Evolutionary conservation across 768 basidiomycete genomes (phyloP).

Genomic region (Neoboletus subvelutipes): DNA sequence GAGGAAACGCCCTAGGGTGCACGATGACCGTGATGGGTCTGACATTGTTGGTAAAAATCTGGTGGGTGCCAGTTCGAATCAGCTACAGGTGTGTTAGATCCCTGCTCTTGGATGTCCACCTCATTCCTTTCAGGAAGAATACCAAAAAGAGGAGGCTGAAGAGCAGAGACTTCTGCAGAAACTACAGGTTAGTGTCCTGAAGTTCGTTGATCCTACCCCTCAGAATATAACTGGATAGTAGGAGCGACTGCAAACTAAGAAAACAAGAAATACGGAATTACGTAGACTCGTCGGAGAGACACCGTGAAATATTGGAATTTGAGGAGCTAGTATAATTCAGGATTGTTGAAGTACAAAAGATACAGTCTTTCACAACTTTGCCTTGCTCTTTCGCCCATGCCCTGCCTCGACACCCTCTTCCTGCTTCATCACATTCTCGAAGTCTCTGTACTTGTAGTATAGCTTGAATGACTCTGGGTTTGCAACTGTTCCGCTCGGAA

Average conservation of each 20-base stretch:
- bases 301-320: not conserved
- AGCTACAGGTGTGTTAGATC: constrained; percentile 1
- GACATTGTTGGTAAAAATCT: not conserved
- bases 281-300: constrained; percentile 15
- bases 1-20: not conserved
- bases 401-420: constrained; percentile 14
- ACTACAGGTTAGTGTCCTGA: constrained; percentile 6
- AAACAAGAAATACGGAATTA: constrained; percentile 6
- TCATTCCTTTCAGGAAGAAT: constrained; percentile 8
- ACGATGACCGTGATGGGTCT: not conserved
- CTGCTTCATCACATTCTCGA: constrained; percentile 35
- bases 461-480: constrained; percentile 66
- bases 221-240: not conserved
- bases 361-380: constrained; percentile 13
- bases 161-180: constrained; percentile 12
- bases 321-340: not conserved
- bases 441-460: constrained; percentile 62
- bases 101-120: too few species aligned
- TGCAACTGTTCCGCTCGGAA: constrained; percentile 73
- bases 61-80: not conserved
- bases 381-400: not conserved
- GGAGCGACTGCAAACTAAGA: constrained; percentile 10
- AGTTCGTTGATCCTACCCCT: not conserved
- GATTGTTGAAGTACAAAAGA: not conserved
- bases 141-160: constrained; percentile 12